phyloP scores from a whole-genome alignment of 1,284 basidiomycete species.

The Tylopilus sp. region DNA sequence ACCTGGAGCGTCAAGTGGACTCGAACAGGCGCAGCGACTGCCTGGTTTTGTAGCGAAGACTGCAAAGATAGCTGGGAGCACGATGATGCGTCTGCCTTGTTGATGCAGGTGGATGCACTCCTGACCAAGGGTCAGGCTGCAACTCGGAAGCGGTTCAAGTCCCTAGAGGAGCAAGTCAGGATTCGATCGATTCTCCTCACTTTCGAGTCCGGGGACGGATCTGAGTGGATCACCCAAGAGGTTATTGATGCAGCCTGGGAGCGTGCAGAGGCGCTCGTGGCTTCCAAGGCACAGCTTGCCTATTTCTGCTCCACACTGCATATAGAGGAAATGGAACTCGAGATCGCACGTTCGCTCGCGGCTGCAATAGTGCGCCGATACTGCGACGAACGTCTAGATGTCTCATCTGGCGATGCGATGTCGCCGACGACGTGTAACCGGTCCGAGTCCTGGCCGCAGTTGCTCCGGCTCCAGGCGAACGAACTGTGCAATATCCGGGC shows the following conservation, averaged over 20 bases:
- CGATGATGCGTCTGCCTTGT: slow-evolving; percentile 32
- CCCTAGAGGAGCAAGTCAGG: slow-evolving; percentile 31
- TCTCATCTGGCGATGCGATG: slow-evolving; percentile 6
- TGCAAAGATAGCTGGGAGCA: slow-evolving; percentile 46
- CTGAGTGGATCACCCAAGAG: slow-evolving; percentile 25
- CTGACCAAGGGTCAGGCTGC: slow-evolving; percentile 33
- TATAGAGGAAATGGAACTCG: slow-evolving; percentile 50
- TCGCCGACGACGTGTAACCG: background rate
- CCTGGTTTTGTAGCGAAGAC: slow-evolving; percentile 52
- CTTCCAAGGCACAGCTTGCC: slow-evolving; percentile 22
- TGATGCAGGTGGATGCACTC: slow-evolving; percentile 32
- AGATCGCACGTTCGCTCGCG: slow-evolving; percentile 48
- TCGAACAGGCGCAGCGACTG: slow-evolving; percentile 34
- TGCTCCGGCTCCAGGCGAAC: slow-evolving; percentile 50
- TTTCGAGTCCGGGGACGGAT: slow-evolving; percentile 5
- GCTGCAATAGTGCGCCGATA: slow-evolving; percentile 45
- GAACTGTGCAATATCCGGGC: slow-evolving; percentile 40
- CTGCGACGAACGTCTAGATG: slow-evolving; percentile 12
- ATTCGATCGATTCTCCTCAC: slow-evolving; percentile 13
- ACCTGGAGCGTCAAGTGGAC: slow-evolving; percentile 43
- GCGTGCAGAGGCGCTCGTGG: slow-evolving; percentile 17
- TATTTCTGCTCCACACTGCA: slow-evolving; percentile 23
- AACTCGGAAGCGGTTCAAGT: slow-evolving; percentile 31
- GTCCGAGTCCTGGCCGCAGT: slow-evolving; percentile 15
- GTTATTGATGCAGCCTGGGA: slow-evolving; percentile 37